Base-by-base conservation (phyloP, 352 stramenopile species). In the Phytophthora kernoviae region DNA sequence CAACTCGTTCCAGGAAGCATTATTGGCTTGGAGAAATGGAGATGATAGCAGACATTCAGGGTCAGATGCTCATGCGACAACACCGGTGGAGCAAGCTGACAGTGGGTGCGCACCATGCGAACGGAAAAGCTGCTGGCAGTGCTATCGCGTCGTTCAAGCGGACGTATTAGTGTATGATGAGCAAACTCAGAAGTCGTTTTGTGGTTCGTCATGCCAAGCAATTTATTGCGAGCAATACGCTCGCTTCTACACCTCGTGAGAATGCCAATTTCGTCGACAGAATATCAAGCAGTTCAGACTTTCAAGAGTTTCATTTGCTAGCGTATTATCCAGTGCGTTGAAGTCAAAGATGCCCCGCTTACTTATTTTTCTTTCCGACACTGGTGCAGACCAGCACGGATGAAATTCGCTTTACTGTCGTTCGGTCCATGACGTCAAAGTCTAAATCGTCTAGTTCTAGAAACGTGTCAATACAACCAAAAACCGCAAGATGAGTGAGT, bases 51-150 rank as follows among this genome's bases (percentile, higher is more conserved):
- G 39, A 3, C 33, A 9, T 21, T 1, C 15, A 37, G 48, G 15
- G 27, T n/a, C 24, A 26, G 21, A 37, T 41, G 26, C 12, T 15
- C 20, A 18, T 22, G 47, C 36, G 37, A n/a, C 20, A 15, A n/a
- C 18, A 21, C 53, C 22, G 4, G 53, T 79, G 5, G 65, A 90
- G 24, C 68, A 77, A 27, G 73, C 61, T 20, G 85, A 94, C 45
- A 83, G 75, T 41, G 64, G 73, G 2, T 79, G 73, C 14, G 49
- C 57, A 0, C 71, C 79, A 10, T 68, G 54, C 6, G 62, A 78
- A 30, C 75, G 75, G 20, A 85, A 83, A 57, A 87, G 82, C 55
- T 95, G 84, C 46, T 95, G 86, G 86, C 84, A 95, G 32, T 95
- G 86, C 50, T 95, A 95, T 60, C 68, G 65, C 4, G 54, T 95